Base-by-base conservation (phyloP, 202 grass and related monocot species). In the Cymbopogon flexuosus region DNA sequence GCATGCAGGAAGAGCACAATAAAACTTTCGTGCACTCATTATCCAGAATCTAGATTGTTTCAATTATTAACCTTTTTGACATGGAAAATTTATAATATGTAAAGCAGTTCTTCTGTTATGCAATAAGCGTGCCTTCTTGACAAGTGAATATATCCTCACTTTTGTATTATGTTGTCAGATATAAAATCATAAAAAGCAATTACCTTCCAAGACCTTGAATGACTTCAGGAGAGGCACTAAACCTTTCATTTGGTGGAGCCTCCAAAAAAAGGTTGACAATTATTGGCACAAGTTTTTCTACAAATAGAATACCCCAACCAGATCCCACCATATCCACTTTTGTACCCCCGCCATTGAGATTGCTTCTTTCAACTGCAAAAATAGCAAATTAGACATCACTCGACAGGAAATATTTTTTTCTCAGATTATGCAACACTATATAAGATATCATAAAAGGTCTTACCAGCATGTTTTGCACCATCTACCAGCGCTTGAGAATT, bases 161-260 rank as follows among this genome's bases (percentile, higher is more conserved):
- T 77, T 77, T 47, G 21, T 16, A 15, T 45, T 77, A 5, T 51
- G 70, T 63, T 84, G 47, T 67, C 75, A 31, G 15, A 12, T 34
- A 37, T 58, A 58, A 56, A 22, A 58, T 58, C 3, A 58, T 58
- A 22, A 54, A 40, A 75, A 51, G 51, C 22, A 73, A 51, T 65
- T 94, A 98, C 95, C 95, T 98, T 87, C 95, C 95, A 88, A 98
- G 86, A 85, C 86, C 84, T 86, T 84, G 92, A 79, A 98, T 84
- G 31, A 98, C 31, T 88, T 91, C 84, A 76, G 92, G 88, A 83
- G 92, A 88, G 65, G 86, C 72, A 79, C 16, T 89, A 80, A 84
- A 95, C 87, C 90, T 91, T 89, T 95, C 92, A 87, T 78, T 91
- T 82, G 87, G 82, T 22, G 95, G 87, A 59, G 95, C 92, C 75